A percentile compares a stretch with the other conserved stretches of the same genome.
Evolutionary conservation across 352 stramenopile species (phyloP).

Genomic region (Phytophthora litchii): DNA sequence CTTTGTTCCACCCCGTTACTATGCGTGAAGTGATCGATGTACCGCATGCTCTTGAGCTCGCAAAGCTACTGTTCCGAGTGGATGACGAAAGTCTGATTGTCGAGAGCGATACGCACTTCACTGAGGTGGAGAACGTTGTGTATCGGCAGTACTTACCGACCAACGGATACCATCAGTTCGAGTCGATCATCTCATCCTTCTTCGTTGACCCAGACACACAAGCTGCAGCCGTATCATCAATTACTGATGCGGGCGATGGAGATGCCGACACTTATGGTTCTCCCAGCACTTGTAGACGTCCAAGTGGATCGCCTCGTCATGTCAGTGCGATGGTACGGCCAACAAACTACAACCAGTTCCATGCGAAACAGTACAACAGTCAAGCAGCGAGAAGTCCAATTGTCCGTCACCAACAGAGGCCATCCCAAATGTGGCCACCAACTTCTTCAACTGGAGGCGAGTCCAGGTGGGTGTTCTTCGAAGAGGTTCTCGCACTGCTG

Average conservation of each 20-base stretch:
- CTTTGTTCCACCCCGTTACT: constrained; percentile 51
- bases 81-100: constrained; percentile 47
- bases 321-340: constrained; percentile 36
- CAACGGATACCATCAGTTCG: constrained; percentile 53
- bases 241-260: neutral
- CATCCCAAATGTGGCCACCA: constrained; percentile 1
- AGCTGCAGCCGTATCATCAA: constrained; percentile 7
- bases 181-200: constrained; percentile 52
- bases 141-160: constrained; percentile 64
- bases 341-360: constrained; percentile 69
- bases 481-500: constrained; percentile 62
- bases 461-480: constrained; percentile 59
- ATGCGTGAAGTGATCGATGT: constrained; percentile 69
- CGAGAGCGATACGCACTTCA: constrained; percentile 39
- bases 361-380: constrained; percentile 55
- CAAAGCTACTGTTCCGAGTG: constrained; percentile 56
- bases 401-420: constrained; percentile 34
- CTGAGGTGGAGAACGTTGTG: constrained; percentile 61
- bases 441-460: neutral
- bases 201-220: constrained; percentile 36
- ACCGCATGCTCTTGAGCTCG: constrained; percentile 46
- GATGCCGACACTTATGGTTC: neutral
- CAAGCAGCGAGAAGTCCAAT: constrained; percentile 55
- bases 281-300: constrained; percentile 18
- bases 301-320: constrained; percentile 17